Evolutionary conservation across 2,329 filamentous ascomycete species (phyloP).

Genomic region (Corynespora cassiicola): DNA sequence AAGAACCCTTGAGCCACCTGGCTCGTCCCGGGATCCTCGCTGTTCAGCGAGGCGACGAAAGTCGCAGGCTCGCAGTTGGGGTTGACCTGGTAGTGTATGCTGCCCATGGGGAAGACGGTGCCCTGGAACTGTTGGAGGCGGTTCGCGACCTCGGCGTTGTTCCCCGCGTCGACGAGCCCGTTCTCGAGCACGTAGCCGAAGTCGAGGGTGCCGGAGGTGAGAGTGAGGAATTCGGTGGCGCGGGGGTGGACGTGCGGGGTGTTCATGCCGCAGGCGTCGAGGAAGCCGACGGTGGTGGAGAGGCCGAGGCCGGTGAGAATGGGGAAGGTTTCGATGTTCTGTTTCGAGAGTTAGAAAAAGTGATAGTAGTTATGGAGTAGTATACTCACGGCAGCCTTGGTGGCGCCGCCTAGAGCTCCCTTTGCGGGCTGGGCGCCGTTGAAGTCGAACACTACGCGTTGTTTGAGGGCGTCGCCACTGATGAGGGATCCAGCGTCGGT

Average conservation of each 20-base stretch:
- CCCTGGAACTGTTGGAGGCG: slow-evolving; percentile 50
- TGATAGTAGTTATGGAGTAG: neutral
- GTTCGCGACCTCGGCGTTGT: slow-evolving; percentile 48
- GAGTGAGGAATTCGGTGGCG: slow-evolving; percentile 56
- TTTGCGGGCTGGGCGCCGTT: slow-evolving; percentile 49
- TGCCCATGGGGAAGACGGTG: slow-evolving; percentile 55
- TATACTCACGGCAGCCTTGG: slow-evolving; percentile 33
- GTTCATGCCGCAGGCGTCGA: slow-evolving; percentile 55
- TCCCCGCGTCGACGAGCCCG: slow-evolving; percentile 40
- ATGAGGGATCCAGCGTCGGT: slow-evolving; percentile 38
- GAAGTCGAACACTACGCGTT: slow-evolving; percentile 69
- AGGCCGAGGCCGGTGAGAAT: slow-evolving; percentile 48
- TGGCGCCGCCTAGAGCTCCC: slow-evolving; percentile 61
- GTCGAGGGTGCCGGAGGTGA: slow-evolving; percentile 47
- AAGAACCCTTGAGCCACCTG: slow-evolving; percentile 54
- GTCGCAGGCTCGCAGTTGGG: slow-evolving; percentile 51
- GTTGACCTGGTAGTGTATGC: slow-evolving; percentile 59
- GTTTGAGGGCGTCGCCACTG: slow-evolving; percentile 34
- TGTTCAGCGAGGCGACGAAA: slow-evolving; percentile 53
- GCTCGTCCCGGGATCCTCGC: slow-evolving; percentile 51
- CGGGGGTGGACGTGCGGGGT: slow-evolving; percentile 57
- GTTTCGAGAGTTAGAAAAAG: slow-evolving; percentile 1
- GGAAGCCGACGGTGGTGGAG: slow-evolving; percentile 46
- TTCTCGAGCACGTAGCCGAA: slow-evolving; percentile 58
- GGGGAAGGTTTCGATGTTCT: slow-evolving; percentile 49